Conservation (phyloP, 2,329 filamentous ascomycete species). For the Colletotrichum acutatum region DNA sequence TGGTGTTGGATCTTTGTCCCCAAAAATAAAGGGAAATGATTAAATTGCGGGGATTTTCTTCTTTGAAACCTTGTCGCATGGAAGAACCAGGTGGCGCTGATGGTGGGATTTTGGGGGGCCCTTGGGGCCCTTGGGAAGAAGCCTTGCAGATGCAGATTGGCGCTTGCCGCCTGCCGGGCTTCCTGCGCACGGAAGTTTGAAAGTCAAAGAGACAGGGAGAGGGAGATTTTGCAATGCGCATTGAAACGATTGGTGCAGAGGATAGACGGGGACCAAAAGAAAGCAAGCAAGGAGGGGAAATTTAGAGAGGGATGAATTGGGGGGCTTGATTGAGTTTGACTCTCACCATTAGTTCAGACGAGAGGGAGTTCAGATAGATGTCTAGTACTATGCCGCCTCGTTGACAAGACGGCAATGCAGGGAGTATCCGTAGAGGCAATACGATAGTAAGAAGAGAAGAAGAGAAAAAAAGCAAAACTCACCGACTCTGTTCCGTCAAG, state of each 20-base stretch:
- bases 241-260: conserved; percentile 25
- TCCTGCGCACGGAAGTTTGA: conserved; percentile 9
- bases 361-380: conserved; percentile 9
- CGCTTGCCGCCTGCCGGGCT: neutral
- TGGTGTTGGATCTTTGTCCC: neutral
- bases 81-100: conserved; percentile 24
- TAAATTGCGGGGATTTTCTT: conserved; percentile 17
- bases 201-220: neutral
- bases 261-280: conserved; percentile 7
- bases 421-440: too few species aligned
- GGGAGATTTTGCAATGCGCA: conserved; percentile 16
- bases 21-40: conserved; percentile 17
- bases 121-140: neutral
- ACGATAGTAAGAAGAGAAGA: neutral
- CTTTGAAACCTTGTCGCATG: conserved; percentile 26
- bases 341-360: conserved; percentile 15
- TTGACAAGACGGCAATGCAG: neutral
- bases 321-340: neutral
- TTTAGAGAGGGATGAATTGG: neutral
- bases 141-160: neutral
- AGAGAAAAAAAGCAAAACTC: neutral
- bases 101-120: neutral
- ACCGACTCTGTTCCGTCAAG: conserved; percentile 37
- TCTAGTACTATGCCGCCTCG: neutral
- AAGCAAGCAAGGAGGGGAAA: neutral